Conservation (phyloP, 441 rosid species). For the Populus hybrid region DNA sequence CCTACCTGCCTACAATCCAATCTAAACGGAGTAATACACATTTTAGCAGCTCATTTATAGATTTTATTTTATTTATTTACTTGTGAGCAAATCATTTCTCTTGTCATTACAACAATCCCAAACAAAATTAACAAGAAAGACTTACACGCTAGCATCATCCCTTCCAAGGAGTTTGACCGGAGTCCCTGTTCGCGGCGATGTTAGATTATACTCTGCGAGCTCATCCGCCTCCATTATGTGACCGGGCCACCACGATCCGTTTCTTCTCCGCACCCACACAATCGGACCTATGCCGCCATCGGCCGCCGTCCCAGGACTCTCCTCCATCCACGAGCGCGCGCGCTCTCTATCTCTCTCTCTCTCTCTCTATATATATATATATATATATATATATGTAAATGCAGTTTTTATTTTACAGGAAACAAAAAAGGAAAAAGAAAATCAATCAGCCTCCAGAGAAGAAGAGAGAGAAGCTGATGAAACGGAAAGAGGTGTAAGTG, state of each 20-base stretch:
- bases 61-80: no score
- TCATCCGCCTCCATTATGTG: conserved; percentile 80
- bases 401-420: neutral
- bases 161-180: conserved; percentile 98
- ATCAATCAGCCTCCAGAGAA: conserved; percentile 36
- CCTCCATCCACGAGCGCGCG: neutral
- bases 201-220: conserved; percentile 62
- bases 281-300: conserved; percentile 62
- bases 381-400: neutral
- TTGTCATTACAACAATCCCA: neutral
- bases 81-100: neutral
- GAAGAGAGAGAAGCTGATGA: conserved; percentile 34
- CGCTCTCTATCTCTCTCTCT: neutral
- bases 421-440: conserved; percentile 7
- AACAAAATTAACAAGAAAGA: conserved; percentile 2
- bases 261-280: conserved; percentile 96
- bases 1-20: no score
- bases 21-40: neutral
- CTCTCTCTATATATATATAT: no score
- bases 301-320: conserved; percentile 35
- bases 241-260: conserved; percentile 99
- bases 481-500: conserved; percentile 27
- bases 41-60: neutral
- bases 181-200: conserved; percentile 89
- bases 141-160: conserved; percentile 99